A percentile compares a stretch with the other conserved stretches of the same genome.
Conservation (phyloP, 2,329 filamentous ascomycete species). For the Byssoonygena ceratinophila region DNA sequence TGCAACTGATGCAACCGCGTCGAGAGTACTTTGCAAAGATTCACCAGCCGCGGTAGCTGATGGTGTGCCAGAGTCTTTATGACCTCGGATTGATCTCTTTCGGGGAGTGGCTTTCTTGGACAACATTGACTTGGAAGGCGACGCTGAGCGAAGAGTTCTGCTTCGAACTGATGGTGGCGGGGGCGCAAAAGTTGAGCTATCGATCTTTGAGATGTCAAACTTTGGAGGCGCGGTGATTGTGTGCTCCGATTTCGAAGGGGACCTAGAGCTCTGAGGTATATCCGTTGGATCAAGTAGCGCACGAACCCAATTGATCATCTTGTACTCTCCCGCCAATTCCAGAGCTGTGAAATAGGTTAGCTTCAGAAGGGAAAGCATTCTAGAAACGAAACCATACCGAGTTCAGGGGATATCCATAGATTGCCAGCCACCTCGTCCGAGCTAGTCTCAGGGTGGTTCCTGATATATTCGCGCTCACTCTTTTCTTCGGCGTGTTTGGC, state of each 20-base stretch:
- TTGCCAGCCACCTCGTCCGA: conserved; percentile 90
- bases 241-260: conserved; percentile 51
- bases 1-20: conserved; percentile 30
- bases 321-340: conserved; percentile 73
- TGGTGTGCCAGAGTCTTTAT: conserved; percentile 41
- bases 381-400: conserved; percentile 40
- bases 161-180: conserved; percentile 30
- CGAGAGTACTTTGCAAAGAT: conserved; percentile 39
- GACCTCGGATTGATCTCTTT: conserved; percentile 43
- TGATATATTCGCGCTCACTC: conserved; percentile 61
- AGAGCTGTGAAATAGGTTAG: conserved; percentile 50
- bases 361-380: conserved; percentile 6
- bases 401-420: conserved; percentile 80
- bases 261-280: conserved; percentile 47
- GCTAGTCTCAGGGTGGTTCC: conserved; percentile 68
- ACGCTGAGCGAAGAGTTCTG: conserved; percentile 50
- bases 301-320: conserved; percentile 73
- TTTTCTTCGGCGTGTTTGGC: conserved; percentile 50
- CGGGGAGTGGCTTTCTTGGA: conserved; percentile 48
- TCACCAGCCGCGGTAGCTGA: conserved; percentile 41
- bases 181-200: conserved; percentile 26
- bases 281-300: conserved; percentile 84
- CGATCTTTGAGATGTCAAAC: conserved; percentile 51
- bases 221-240: conserved; percentile 71
- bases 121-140: conserved; percentile 42